Base-by-base conservation (phyloP, 768 basidiomycete species). In the Leccinum subtestaceum region DNA sequence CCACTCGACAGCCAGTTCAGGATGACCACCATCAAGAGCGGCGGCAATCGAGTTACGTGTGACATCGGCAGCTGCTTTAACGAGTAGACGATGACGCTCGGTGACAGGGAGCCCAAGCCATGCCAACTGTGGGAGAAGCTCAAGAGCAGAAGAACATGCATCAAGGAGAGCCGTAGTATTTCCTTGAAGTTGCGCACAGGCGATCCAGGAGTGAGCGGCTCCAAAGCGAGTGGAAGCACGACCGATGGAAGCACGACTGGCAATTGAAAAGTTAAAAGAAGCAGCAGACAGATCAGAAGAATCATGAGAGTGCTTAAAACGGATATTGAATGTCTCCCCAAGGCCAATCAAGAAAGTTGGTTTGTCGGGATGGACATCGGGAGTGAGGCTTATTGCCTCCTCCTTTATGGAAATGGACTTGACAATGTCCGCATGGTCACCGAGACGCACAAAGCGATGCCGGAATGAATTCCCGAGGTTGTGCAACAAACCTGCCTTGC, bases 331-430 rank as follows among this genome's bases (percentile, higher is more conserved):
- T n/a, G n/a, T n/a, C n/a, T n/a, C n/a, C n/a, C 36, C 36, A 15
- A 36, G 36, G 36, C 13, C 2, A 1, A 2, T 1, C 1, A 36
- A 36, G 1, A 36, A 6, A 15, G 0, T 0, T 15, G 13, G 5
- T 36, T 36, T 36, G 13, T 15, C 13, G 2, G 5, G 36, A 36
- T 36, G 36, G 5, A 6, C 2, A 11, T 36, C 13, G 2, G 36
- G 36, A 12, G 12, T 13, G 12, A 5, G 5, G 5, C 5, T 34
- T 12, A 34, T 2, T 12, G 34, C 34, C 34, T 12, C 34, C 34
- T 34, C 34, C 12, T 0, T 5, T 11, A 34, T 0, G 0, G 34
- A 34, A 13, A 34, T 5, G 34, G 1, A 34, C 34, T 5, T 34
- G 12, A 4, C 1, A 12, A 34, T 12, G 12, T 34, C 34, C 0